Evolutionary conservation across 768 basidiomycete genomes (phyloP).

Genomic region (Cantharellus anzutake): DNA sequence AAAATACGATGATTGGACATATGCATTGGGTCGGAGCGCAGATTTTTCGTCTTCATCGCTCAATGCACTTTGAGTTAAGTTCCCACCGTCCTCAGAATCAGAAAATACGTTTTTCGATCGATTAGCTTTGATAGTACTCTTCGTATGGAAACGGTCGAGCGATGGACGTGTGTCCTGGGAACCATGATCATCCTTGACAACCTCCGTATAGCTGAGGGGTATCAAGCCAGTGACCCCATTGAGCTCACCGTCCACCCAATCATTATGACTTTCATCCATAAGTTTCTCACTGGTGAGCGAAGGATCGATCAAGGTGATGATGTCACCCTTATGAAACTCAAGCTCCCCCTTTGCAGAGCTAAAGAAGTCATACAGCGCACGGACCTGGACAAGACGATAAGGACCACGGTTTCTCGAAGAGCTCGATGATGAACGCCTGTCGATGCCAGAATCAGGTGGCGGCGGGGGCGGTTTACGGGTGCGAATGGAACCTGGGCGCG

Average conservation of each 20-base stretch:
- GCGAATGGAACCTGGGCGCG: background rate
- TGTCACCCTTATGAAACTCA: slow-evolving; percentile 49
- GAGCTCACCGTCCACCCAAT: slow-evolving; percentile 59
- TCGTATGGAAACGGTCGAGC: too few species aligned
- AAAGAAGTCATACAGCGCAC: slow-evolving; percentile 56
- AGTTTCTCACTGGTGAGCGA: slow-evolving; percentile 12
- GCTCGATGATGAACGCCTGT: slow-evolving; percentile 1
- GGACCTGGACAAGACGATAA: slow-evolving; percentile 20
- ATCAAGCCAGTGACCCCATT: slow-evolving; percentile 60
- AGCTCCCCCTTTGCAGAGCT: slow-evolving; percentile 58
- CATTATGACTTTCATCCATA: slow-evolving; percentile 57
- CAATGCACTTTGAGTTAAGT: too few species aligned
- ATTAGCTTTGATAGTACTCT: too few species aligned
- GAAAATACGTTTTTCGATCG: too few species aligned
- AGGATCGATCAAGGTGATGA: slow-evolving; percentile 33
- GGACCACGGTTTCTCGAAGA: background rate
- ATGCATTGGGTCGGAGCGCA: too few species aligned
- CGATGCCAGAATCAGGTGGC: background rate
- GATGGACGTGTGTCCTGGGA: too few species aligned
- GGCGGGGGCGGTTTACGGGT: background rate
- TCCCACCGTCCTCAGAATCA: too few species aligned
- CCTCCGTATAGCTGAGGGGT: slow-evolving; percentile 57
- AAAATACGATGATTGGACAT: too few species aligned
- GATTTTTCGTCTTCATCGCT: too few species aligned
- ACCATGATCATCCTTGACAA: slow-evolving; percentile 8